phyloP scores from a whole-genome alignment of 1,139 yeast genomes.

The Petasospora fabianii region DNA sequence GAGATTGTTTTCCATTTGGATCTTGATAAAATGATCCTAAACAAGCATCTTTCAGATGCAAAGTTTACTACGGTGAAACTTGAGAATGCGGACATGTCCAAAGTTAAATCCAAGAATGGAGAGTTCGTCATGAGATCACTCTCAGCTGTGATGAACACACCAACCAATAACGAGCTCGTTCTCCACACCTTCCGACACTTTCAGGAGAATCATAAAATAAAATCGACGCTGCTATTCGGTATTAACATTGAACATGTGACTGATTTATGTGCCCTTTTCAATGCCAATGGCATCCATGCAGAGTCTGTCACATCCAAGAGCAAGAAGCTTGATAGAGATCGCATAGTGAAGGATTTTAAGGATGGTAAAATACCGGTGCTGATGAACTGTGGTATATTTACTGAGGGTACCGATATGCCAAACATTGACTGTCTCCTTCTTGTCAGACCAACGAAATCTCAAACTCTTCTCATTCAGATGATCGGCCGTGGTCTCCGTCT shows the following conservation, averaged over 20 bases:
- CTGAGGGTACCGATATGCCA: conserved; percentile 96
- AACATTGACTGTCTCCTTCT: conserved; percentile 77
- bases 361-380: conserved; percentile 64
- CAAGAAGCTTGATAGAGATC: conserved; percentile 45
- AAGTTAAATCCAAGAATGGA: conserved; percentile 34
- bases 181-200: conserved; percentile 55
- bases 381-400: conserved; percentile 85
- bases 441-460: conserved; percentile 79
- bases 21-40: conserved; percentile 62
- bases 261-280: conserved; percentile 51
- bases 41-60: conserved; percentile 69
- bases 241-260: conserved; percentile 68
- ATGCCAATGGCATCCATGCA: conserved; percentile 61
- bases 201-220: conserved; percentile 28
- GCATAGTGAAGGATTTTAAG: conserved; percentile 55
- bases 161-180: conserved; percentile 51
- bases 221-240: conserved; percentile 72
- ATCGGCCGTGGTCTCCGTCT: conserved; percentile 83
- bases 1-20: conserved; percentile 70
- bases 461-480: conserved; percentile 77
- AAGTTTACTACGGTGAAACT: conserved; percentile 54
- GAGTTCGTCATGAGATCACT: conserved; percentile 57
- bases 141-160: conserved; percentile 52
- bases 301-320: conserved; percentile 74
- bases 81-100: conserved; percentile 32